These are phyloP conservation scores for Coemansia pectinata DNA, from an alignment of 192 early-diverging fungal species.

Conservation along the genomic window DNA sequence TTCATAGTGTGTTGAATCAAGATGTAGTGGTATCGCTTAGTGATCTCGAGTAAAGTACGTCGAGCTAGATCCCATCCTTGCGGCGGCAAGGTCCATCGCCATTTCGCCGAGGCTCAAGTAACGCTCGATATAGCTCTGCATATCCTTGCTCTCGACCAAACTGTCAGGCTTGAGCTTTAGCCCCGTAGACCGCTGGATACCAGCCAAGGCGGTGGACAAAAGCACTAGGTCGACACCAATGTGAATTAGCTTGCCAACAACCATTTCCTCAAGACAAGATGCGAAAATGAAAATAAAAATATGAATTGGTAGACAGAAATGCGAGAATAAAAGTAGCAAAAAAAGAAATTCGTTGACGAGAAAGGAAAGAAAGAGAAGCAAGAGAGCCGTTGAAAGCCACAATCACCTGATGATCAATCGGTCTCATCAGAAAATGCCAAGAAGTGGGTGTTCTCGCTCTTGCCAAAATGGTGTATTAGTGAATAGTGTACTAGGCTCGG, in stretches of 20 bases:
- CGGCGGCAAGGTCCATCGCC: conserved; percentile 22
- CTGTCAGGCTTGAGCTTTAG: conserved; percentile 32
- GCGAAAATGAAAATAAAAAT: background rate
- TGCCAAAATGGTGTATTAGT: no score
- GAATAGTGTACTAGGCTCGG: background rate
- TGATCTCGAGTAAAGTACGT: conserved; percentile 24
- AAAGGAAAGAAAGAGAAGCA: background rate
- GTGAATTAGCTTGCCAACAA: conserved; percentile 36
- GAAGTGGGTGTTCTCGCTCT: no score
- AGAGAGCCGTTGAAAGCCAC: background rate
- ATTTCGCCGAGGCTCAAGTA: conserved; percentile 39
- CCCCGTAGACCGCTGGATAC: conserved; percentile 43
- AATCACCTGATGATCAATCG: background rate
- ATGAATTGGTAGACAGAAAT: background rate
- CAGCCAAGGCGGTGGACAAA: conserved; percentile 42
- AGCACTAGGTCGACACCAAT: conserved; percentile 46
- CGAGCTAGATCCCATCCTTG: conserved; percentile 25
- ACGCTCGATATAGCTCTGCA: conserved; percentile 31
- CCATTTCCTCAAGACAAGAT: conserved; percentile 12
- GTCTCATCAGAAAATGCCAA: background rate
- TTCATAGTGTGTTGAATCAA: background rate
- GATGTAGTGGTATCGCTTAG: background rate
- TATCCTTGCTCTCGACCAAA: conserved; percentile 35
- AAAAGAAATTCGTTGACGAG: background rate
- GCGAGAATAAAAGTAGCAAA: background rate